These are phyloP conservation scores for Chrysanthemum seticuspe DNA, from an alignment of 129 eudicot species.

Conservation along the genomic window DNA sequence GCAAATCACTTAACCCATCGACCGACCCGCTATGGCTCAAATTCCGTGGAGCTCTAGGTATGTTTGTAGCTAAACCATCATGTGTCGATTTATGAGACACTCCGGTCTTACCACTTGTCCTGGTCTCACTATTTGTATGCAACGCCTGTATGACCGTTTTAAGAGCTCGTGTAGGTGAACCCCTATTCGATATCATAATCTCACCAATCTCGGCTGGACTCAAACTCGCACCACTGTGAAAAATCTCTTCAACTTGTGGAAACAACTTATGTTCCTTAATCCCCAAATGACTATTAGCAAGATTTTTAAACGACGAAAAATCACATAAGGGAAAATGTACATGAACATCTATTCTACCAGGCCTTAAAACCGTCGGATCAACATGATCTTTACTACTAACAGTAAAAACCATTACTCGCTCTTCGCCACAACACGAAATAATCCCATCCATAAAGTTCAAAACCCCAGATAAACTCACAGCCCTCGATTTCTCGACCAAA, in stretches of 20 bases:
- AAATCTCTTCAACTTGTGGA: slow-evolving; percentile 80
- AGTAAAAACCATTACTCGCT: slow-evolving; percentile 86
- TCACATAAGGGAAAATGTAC: slow-evolving; percentile 80
- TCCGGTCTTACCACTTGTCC: slow-evolving; percentile 13
- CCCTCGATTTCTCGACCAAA: slow-evolving; percentile 46
- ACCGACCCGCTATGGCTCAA: slow-evolving; percentile 36
- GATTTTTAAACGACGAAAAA: slow-evolving; percentile 58
- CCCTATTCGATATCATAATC: slow-evolving; percentile 79
- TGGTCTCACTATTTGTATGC: slow-evolving; percentile 32
- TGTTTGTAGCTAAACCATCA: not conserved
- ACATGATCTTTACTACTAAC: slow-evolving; percentile 60
- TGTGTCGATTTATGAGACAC: slow-evolving; percentile 13
- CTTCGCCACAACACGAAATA: slow-evolving; percentile 75
- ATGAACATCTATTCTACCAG: slow-evolving; percentile 83
- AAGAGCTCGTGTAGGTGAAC: slow-evolving; percentile 83
- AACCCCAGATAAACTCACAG: slow-evolving; percentile 54
- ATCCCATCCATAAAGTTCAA: slow-evolving; percentile 92
- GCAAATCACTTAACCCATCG: slow-evolving; percentile 30
- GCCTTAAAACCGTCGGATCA: slow-evolving; percentile 65
- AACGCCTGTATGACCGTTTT: slow-evolving; percentile 64
- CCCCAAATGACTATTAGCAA: slow-evolving; percentile 81
- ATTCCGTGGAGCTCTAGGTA: slow-evolving; percentile 14
- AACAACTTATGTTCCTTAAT: slow-evolving; percentile 81
- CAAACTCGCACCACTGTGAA: slow-evolving; percentile 71
- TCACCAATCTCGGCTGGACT: slow-evolving; percentile 90